Evolutionary conservation across 2,329 filamentous ascomycete species (phyloP), one percentile per base, ranked within the genome.

Genomic region (Purpureocillium takamizusanense): DNA sequence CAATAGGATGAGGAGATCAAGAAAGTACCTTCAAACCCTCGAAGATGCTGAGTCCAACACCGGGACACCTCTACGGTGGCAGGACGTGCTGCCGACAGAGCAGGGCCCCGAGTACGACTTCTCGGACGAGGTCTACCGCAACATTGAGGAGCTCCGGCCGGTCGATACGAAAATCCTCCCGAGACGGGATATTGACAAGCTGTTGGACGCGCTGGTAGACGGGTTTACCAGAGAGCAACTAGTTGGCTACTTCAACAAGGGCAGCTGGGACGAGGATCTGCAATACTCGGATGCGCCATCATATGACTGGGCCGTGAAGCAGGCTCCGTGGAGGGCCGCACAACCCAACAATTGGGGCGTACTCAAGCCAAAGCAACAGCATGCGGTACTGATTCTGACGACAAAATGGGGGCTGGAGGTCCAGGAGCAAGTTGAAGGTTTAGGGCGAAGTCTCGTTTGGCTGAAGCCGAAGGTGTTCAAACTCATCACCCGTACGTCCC

Each of bases 151-250:
- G 39, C 49, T 78, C 27, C 61, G 62, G 29, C 74, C 74, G 1
- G 41, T 39, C 1, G 58, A 62, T 6, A 59, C 59, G 17, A 59
- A 42, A 2, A 47, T 61, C 8, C 40, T 77, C 4, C 49, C 57
- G 2, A 47, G 54, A 27, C 54, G 50, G 0, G 60, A 70, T 7
- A 74, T 73, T 38, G 50, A 59, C 4, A 54, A 56, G 11, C 49
- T 78, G 12, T 47, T 60, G 18, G 42, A 55, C 1, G 44, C 49
- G 4, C 55, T 77, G 6, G 34, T 53, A 11, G 45, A 59, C 0
- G 68, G 73, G 7, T 78, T 78, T 48, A 69, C 69, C 0, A 50
- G 41, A 1, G 28, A 47, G 0, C 74, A 78, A 45, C 55, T 78
- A 14, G 42, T 40, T 8, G 47, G 51, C 3, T 78, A 78, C 42